These are phyloP conservation scores for Chlorella vulgaris DNA, from an alignment of 139 green algal genomes.

Conservation along the genomic window DNA sequence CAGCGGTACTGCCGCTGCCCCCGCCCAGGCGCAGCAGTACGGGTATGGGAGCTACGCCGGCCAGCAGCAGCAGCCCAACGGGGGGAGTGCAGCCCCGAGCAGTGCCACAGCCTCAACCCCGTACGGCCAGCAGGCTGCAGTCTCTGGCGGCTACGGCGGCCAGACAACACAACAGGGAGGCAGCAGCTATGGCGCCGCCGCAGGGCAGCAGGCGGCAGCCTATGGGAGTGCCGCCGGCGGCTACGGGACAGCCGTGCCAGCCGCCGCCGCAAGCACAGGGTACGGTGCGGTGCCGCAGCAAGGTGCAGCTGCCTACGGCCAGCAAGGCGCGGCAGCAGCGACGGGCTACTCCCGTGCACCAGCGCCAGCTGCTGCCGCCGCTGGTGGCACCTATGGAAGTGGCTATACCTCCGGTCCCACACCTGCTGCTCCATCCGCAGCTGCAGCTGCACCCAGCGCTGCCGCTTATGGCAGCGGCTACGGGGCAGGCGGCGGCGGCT, in stretches of 20 bases:
- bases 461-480: not conserved
- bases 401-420: not conserved
- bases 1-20: too few species aligned
- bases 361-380: not conserved
- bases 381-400: too few species aligned
- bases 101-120: not conserved
- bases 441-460: too few species aligned
- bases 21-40: not conserved
- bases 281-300: not conserved
- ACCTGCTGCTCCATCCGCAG: not conserved
- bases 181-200: not conserved
- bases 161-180: too few species aligned
- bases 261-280: not conserved
- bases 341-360: not conserved
- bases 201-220: too few species aligned
- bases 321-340: not conserved
- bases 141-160: too few species aligned
- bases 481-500: not conserved
- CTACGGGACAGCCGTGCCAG: too few species aligned
- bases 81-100: not conserved
- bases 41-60: not conserved
- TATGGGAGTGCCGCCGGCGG: too few species aligned
- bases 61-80: not conserved
- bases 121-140: not conserved
- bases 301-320: not conserved